Evolutionary conservation across 768 basidiomycete species (phyloP).

Genomic region (Tricholoma matsutake): DNA sequence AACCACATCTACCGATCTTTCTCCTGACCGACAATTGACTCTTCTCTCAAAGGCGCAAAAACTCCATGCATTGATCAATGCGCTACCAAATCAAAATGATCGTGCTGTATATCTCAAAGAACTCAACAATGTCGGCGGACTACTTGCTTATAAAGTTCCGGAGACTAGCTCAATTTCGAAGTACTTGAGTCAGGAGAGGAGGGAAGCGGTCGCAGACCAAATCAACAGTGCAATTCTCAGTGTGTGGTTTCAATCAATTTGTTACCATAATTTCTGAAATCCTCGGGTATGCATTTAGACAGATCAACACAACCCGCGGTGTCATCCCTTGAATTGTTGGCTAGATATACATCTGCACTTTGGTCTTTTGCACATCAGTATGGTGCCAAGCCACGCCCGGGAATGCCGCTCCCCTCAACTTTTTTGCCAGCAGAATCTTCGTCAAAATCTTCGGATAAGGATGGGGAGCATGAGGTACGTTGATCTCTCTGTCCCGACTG

Average conservation of each 20-base stretch:
- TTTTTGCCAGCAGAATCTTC: conserved; percentile 15
- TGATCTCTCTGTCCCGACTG: neutral
- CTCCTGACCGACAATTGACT: conserved; percentile 40
- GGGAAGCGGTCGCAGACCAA: conserved; percentile 83
- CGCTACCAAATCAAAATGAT: conserved; percentile 53
- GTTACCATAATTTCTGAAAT: neutral
- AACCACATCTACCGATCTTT: conserved; percentile 22
- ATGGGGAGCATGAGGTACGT: conserved; percentile 40
- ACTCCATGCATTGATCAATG: conserved; percentile 59
- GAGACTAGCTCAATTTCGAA: conserved; percentile 71
- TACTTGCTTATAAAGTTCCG: conserved; percentile 82
- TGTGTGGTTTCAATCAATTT: conserved; percentile 36
- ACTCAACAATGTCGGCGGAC: conserved; percentile 66
- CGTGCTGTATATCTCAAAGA: conserved; percentile 64
- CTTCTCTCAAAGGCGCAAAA: conserved; percentile 62
- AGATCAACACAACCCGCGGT: conserved; percentile 47
- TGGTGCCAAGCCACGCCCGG: conserved; percentile 45
- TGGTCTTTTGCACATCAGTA: conserved; percentile 56
- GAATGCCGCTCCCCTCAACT: conserved; percentile 43
- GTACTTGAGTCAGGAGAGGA: conserved; percentile 73
- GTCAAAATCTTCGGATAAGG: conserved; percentile 16
- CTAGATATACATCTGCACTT: conserved; percentile 62
- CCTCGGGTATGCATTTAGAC: conserved; percentile 33
- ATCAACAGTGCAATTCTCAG: conserved; percentile 84
- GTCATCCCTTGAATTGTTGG: conserved; percentile 59